Evolutionary conservation across 306 rosid genomes (phyloP).

Genomic region (Rosa lucieae): DNA sequence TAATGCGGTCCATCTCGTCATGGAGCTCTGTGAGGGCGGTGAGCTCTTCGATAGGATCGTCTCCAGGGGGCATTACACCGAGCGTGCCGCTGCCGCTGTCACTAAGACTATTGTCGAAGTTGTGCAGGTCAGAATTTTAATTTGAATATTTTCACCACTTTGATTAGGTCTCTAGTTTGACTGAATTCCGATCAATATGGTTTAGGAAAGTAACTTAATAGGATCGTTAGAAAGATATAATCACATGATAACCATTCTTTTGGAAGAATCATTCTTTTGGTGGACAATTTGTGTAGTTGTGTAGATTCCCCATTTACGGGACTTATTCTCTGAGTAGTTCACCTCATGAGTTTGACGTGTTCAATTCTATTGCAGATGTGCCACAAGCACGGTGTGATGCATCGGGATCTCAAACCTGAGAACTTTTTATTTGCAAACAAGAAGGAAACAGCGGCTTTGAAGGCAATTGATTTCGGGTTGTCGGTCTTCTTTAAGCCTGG

Average conservation of each 20-base stretch:
- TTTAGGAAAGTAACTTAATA: neutral
- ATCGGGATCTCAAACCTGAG: conserved; percentile 94
- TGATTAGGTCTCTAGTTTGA: neutral
- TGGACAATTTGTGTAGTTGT: neutral
- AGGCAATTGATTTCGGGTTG: conserved; percentile 94
- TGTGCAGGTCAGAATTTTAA: conserved; percentile 65
- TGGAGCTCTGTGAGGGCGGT: conserved; percentile 98
- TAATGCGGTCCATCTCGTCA: conserved; percentile 83
- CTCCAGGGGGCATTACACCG: conserved; percentile 88
- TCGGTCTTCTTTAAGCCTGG: conserved; percentile 93
- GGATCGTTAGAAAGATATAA: neutral
- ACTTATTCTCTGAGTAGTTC: neutral
- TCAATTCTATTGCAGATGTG: conserved; percentile 59
- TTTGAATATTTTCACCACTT: neutral
- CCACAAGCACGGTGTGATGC: conserved; percentile 96
- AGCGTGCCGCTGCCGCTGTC: conserved; percentile 89
- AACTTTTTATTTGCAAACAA: conserved; percentile 88
- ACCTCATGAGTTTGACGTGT: neutral
- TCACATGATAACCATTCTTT: neutral
- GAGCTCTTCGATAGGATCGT: conserved; percentile 94
- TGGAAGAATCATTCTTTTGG: neutral
- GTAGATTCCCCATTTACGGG: neutral
- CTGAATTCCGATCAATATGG: neutral
- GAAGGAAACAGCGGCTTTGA: conserved; percentile 80
- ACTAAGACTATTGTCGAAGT: conserved; percentile 90